Conservation (phyloP, 2,329 filamentous ascomycete genomes). For the Botrytis sinoallii region DNA sequence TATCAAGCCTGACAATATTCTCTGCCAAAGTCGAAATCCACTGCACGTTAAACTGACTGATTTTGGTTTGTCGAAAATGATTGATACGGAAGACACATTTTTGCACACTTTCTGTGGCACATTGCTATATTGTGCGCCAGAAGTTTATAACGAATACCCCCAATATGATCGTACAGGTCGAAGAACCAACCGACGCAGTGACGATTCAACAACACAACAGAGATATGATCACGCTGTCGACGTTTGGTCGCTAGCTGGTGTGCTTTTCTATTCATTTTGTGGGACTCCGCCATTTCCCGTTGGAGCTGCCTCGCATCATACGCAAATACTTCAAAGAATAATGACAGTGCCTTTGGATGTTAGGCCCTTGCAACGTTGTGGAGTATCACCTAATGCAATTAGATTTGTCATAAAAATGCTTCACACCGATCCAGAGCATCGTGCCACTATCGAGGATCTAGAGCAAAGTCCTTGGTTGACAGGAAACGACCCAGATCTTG, state of each 20-base stretch:
- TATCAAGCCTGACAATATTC: slow-evolving; percentile 96
- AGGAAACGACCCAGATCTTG: slow-evolving; percentile 27
- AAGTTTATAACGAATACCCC: slow-evolving; percentile 78
- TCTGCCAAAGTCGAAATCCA: slow-evolving; percentile 71
- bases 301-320: slow-evolving; percentile 70
- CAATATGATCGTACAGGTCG: slow-evolving; percentile 67
- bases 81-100: slow-evolving; percentile 80
- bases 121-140: slow-evolving; percentile 90
- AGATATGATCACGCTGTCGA: slow-evolving; percentile 91
- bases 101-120: slow-evolving; percentile 96
- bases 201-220: slow-evolving; percentile 40
- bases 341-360: slow-evolving; percentile 75
- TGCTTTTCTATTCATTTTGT: slow-evolving; percentile 84
- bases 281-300: slow-evolving; percentile 78
- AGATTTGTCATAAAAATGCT: slow-evolving; percentile 78
- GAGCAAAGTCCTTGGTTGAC: slow-evolving; percentile 72
- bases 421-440: slow-evolving; percentile 71
- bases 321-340: slow-evolving; percentile 73
- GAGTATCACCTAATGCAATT: slow-evolving; percentile 65
- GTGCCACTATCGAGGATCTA: slow-evolving; percentile 70
- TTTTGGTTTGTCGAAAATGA: slow-evolving; percentile 93
- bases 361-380: slow-evolving; percentile 54
- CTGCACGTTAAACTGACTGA: slow-evolving; percentile 89
- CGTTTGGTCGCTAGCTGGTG: slow-evolving; percentile 93
- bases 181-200: slow-evolving; percentile 43